Percentiles rank a stretch among this genome's conserved stretches.
Conservation (phyloP, 805 yeast genomes). For the Cyberlindnera petersonii region DNA sequence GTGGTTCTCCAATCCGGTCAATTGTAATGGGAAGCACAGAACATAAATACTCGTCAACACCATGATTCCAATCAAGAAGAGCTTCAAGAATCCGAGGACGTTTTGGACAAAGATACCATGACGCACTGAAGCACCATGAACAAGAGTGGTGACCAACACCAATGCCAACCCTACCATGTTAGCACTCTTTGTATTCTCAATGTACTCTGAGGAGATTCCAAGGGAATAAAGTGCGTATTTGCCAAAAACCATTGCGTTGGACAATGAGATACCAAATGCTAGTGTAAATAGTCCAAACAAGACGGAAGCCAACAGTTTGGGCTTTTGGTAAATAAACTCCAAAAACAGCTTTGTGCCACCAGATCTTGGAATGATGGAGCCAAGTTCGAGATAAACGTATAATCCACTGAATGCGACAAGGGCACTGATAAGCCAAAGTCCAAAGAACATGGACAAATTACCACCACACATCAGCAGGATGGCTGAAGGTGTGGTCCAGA, state of each 20-base stretch:
- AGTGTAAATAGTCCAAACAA: conserved; percentile 46
- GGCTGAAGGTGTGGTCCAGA: conserved; percentile 67
- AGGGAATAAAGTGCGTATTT: conserved; percentile 49
- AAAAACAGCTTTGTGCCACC: conserved; percentile 76
- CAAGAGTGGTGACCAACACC: conserved; percentile 33
- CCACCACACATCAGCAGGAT: conserved; percentile 66
- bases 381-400: conserved; percentile 63
- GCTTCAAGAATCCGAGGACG: conserved; percentile 56
- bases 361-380: conserved; percentile 64
- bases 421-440: conserved; percentile 62
- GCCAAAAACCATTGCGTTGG: conserved; percentile 59
- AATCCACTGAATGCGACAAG: conserved; percentile 62
- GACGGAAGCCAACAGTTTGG: conserved; percentile 51
- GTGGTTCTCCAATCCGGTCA: conserved; percentile 42
- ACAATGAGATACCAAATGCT: conserved; percentile 50
- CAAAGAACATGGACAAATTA: conserved; percentile 54
- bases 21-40: conserved; percentile 39
- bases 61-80: conserved; percentile 50
- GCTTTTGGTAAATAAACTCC: conserved; percentile 61
- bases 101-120: conserved; percentile 62
- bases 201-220: conserved; percentile 36
- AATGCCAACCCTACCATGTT: conserved; percentile 39
- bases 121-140: conserved; percentile 58
- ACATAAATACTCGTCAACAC: conserved; percentile 57
- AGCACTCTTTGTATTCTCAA: conserved; percentile 29